Evolutionary conservation across 2,329 filamentous ascomycete genomes (phyloP), one percentile per base, ranked within the genome.

Genomic region (Endocalyx cinctus): DNA sequence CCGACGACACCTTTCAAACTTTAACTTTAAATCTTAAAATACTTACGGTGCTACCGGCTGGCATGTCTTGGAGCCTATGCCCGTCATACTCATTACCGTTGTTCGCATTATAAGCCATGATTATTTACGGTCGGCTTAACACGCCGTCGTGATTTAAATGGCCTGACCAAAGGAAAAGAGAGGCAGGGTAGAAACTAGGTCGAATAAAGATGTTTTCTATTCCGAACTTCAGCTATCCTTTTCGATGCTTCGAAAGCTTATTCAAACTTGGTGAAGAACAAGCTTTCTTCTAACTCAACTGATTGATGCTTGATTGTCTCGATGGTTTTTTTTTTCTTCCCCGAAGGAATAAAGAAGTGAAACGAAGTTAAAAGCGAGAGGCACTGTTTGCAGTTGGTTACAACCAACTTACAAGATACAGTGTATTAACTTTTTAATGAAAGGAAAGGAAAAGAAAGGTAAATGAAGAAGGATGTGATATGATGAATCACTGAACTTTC

Each of bases 1-100:
- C n/a, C n/a, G n/a, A n/a, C n/a, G n/a, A n/a, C n/a, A n/a, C n/a
- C n/a, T n/a, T n/a, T n/a, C n/a, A n/a, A n/a, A n/a, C n/a, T n/a
- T n/a, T n/a, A n/a, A n/a, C n/a, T n/a, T n/a, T n/a, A n/a, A n/a
- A n/a, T n/a, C n/a, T n/a, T n/a, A n/a, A n/a, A n/a, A 25, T 46
- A 66, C 79, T 67, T 70, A 85, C 82, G 55, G 67, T 70, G 52
- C 67, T 69, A 38, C 72, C 72, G 38, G 70, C 58, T 41, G 77
- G 74, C 20, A 86, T 67, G 54, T 87, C 81, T 54, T 84, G 78
- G 52, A 86, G 61, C 38, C 70, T 72, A 57, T 86, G 80, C 48
- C 77, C 72, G 36, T 77, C 68, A 47, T 79, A 82, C 35, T 74
- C 74, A 45, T 75, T 68, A 42, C 60, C 64, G 56, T 67, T 64